Evolutionary conservation across 2,329 filamentous ascomycete species (phyloP), one percentile per base, ranked within the genome.

Genomic region (Microcera coccophila): DNA sequence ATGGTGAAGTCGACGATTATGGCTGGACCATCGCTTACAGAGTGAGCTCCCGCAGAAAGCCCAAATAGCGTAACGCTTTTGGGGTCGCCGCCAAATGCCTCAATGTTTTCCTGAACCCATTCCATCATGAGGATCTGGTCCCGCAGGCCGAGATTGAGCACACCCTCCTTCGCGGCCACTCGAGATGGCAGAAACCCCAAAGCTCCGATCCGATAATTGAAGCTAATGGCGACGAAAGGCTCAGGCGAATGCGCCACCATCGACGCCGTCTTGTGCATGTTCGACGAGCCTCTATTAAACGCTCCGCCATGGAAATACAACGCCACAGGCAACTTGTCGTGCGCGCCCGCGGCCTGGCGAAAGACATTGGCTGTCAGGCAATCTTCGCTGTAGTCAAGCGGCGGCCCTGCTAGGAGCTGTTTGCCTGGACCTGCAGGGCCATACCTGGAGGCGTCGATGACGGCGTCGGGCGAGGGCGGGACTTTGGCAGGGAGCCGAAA

Each of bases 151-250:
- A 75, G 62, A 48, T 82, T 82, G 15, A 79, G 64, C 1, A 73
- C 45, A 0, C 75, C 78, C 39, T 75, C 72, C 18, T 74, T 71
- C 10, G 69, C 63, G 26, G 75, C 70, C 37, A 79, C 58, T 21
- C 62, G 58, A 7, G 70, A 78, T 10, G 75, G 72, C 8, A 84
- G 54, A 49, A 83, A 81, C 1, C 81, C 81, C 59, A 82, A 73
- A 3, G 74, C 75, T 9, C 72, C 71, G 38, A 81, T 69, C n/a
- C 77, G 58, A 18, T 63, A 63, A 50, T 71, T 68, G 55, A 76
- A 68, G 50, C 65, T 69, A 4, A 75, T 68, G 14, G 63, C 74
- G 31, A 78, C 70, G 40, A 76, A 70, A 0, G 73, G 71, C 38
- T 70, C 59, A 19, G 61, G 54, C 0, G 64, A 63, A 50, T 70